Conservation (phyloP, 441 rosid genomes). For the Erysimum pusillum region DNA sequence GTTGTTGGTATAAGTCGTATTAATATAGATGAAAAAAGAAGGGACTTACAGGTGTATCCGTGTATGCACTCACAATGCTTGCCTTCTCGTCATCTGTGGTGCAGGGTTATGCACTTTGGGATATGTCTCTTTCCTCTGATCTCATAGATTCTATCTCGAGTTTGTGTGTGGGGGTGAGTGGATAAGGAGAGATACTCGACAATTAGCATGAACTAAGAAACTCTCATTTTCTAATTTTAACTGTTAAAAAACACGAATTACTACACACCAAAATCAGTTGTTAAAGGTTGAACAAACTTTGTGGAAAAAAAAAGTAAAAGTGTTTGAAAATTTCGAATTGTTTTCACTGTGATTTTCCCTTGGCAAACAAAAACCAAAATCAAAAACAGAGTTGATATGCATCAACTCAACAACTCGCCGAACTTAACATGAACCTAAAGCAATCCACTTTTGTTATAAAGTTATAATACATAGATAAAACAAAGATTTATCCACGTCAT, state of each 20-base stretch:
- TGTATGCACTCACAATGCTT: too few species aligned
- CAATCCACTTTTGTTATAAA: constrained; percentile 51
- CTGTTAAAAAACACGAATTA: constrained; percentile 39
- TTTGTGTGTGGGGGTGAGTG: constrained; percentile 21
- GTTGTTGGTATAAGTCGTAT: too few species aligned
- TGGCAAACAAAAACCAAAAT: constrained; percentile 43
- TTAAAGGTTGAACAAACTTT: constrained; percentile 9
- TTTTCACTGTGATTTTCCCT: constrained; percentile 43
- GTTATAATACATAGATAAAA: constrained; percentile 26
- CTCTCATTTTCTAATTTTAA: constrained; percentile 16
- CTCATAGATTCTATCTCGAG: constrained; percentile 1
- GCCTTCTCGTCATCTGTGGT: too few species aligned
- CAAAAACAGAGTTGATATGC: constrained; percentile 45
- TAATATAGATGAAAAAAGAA: too few species aligned
- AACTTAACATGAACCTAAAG: constrained; percentile 52
- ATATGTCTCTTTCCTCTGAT: constrained; percentile 32
- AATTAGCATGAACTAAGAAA: constrained; percentile 34
- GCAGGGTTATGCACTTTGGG: too few species aligned
- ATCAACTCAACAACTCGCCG: constrained; percentile 63
- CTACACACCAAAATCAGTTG: constrained; percentile 4
- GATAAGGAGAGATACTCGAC: constrained; percentile 25
- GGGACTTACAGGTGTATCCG: too few species aligned
- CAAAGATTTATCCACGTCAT: not conserved
- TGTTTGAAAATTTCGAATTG: not conserved
- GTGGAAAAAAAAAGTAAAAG: constrained; percentile 25